A percentile compares a stretch with the other conserved stretches of the same genome.
phyloP scores from a whole-genome alignment of 208 protist genomes.

The Trichomonas vaginalis region DNA sequence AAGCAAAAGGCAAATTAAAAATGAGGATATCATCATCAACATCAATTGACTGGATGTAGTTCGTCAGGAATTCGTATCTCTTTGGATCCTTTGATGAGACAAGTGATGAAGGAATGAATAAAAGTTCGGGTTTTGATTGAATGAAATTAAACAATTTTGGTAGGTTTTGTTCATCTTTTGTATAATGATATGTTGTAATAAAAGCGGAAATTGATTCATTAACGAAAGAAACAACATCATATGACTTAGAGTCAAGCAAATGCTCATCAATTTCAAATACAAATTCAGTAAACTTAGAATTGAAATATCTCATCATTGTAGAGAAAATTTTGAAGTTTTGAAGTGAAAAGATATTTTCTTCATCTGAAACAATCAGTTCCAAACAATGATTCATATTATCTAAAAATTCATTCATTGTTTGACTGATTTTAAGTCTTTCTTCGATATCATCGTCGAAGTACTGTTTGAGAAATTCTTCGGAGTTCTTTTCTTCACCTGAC shows the following conservation, averaged over 20 bases:
- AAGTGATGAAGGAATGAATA: neutral
- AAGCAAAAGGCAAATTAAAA: neutral
- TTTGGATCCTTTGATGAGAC: neutral
- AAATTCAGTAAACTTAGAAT: neutral
- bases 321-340: neutral
- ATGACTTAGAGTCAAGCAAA: neutral
- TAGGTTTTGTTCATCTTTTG: neutral
- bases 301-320: neutral
- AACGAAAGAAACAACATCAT: neutral
- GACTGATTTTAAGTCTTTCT: neutral
- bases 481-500: neutral
- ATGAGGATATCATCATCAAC: neutral
- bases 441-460: neutral
- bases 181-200: neutral
- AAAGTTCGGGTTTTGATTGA: neutral
- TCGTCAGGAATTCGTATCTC: neutral
- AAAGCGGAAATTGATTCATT: neutral
- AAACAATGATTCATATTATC: neutral
- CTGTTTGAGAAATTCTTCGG: neutral
- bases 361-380: neutral
- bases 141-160: neutral
- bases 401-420: neutral
- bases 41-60: neutral
- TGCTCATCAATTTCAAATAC: neutral
- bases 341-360: neutral